phyloP scores from a whole-genome alignment of 306 rosid species.

The Gastrolobium bilobum region DNA sequence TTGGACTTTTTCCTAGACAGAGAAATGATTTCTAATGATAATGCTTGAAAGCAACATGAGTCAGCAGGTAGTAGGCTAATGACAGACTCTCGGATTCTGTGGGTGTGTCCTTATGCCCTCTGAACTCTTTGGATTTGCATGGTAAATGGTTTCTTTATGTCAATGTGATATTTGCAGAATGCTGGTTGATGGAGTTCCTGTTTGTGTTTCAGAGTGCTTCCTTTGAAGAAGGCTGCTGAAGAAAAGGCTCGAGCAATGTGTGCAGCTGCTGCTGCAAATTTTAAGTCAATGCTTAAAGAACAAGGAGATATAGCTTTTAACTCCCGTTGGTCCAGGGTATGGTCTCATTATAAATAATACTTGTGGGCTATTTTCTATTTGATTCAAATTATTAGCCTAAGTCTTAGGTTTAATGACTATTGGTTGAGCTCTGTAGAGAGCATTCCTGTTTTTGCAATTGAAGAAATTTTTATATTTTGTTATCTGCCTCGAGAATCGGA shows the following conservation, averaged over 20 bases:
- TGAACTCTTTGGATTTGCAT: slow-evolving; percentile 61
- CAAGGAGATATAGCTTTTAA: slow-evolving; percentile 74
- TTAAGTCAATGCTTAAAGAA: slow-evolving; percentile 86
- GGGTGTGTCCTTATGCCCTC: slow-evolving; percentile 75
- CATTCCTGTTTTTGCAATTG: slow-evolving; percentile 26
- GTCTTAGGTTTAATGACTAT: slow-evolving; percentile 8
- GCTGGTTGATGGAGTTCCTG: slow-evolving; percentile 48
- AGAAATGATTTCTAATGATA: slow-evolving; percentile 75
- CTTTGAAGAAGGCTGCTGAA: slow-evolving; percentile 87
- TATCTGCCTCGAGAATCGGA: slow-evolving; percentile 2
- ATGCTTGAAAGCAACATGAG: slow-evolving; percentile 83
- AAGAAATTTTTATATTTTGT: background rate
- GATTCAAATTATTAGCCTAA: slow-evolving; percentile 16
- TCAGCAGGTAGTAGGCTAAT: slow-evolving; percentile 90
- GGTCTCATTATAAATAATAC: slow-evolving; percentile 31
- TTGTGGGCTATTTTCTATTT: slow-evolving; percentile 32
- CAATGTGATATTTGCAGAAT: slow-evolving; percentile 37
- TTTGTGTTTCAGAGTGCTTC: slow-evolving; percentile 76
- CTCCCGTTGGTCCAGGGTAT: slow-evolving; percentile 99
- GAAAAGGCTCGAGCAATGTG: slow-evolving; percentile 85
- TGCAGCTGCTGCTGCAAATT: slow-evolving; percentile 72
- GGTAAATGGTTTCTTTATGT: slow-evolving; percentile 60
- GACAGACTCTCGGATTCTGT: slow-evolving; percentile 72
- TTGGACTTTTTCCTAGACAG: slow-evolving; percentile 85
- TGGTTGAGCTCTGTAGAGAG: slow-evolving; percentile 19